Evolutionary conservation across 805 yeast species (phyloP).

Genomic region (Wickerhamomyces bovis): DNA sequence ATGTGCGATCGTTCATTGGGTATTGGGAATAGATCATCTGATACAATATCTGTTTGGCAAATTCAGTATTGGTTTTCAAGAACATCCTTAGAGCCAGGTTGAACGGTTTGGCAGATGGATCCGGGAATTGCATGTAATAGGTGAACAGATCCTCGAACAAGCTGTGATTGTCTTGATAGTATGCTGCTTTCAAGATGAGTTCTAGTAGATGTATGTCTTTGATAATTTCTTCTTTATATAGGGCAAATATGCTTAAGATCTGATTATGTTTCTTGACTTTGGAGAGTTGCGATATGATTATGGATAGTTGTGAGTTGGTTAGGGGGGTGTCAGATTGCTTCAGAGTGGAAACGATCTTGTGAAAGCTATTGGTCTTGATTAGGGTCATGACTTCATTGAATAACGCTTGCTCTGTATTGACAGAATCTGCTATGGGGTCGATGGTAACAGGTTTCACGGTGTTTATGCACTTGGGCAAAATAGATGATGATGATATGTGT

Average conservation of each 20-base stretch:
- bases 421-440: background rate
- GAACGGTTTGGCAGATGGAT: constrained; percentile 9
- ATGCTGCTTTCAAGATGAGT: constrained; percentile 5
- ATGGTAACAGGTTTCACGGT: background rate
- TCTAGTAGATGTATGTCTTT: constrained; percentile 4
- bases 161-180: constrained; percentile 6
- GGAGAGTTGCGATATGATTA: constrained; percentile 2
- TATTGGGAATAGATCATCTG: constrained; percentile 22
- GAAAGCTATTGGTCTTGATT: constrained; percentile 4
- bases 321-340: constrained; percentile 2
- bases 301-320: background rate
- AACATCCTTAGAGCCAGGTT: constrained; percentile 19
- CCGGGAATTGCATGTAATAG: constrained; percentile 11
- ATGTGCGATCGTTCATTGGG: constrained; percentile 19
- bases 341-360: constrained; percentile 2
- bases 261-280: constrained; percentile 7
- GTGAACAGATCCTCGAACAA: constrained; percentile 18
- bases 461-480: background rate
- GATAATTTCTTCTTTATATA: constrained; percentile 5
- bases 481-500: background rate
- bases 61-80: constrained; percentile 17
- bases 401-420: background rate
- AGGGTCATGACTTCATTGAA: background rate
- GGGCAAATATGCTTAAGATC: constrained; percentile 4
- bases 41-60: constrained; percentile 22